Evolutionary conservation across 1,284 basidiomycete genomes (phyloP), one percentile per base, ranked within the genome.

Genomic region (Inonotus obliquus): DNA sequence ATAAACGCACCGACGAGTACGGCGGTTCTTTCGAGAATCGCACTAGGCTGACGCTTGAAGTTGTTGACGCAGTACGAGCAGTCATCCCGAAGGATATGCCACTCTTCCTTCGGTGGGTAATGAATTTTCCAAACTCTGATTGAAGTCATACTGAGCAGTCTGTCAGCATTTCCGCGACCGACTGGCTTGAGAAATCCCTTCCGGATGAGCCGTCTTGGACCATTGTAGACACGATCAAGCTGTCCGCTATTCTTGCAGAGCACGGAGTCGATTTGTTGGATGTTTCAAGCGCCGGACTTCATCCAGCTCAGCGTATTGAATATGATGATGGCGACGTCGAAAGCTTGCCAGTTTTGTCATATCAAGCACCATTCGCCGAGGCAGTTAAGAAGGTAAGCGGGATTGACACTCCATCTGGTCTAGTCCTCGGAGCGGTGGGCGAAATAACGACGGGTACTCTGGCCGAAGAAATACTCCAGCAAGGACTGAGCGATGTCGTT

Each of bases 211-310:
- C 70, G 25, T 74, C 73, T n/a, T 85, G 84, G 83, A 79, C 80
- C 4, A 67, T 80, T 21, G 77, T 83, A 68, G 84, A 86, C 70
- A 82, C 77, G 13, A 78, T 80, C 32, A 72, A 78, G 35, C 69
- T 85, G 41, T 74, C 80, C 6, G 71, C 74, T 29, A 73, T 80
- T 65, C 75, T 85, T 19, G 73, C 75, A 21, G 77, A 81, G 48
- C 70, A 77, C 41, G 84, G 83, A 21, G 76, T 86, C 45, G 84
- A 85, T 69, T 69, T 87, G 45, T 69, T 86, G 59, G 85, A 87
- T 69, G 78, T 82, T 41, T 81, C 79, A n/a, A 77, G 75, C 1
- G 82, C 81, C 6, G 85, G 84, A 4, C 76, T 77, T 64, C 77
- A 78, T 60, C 68, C 73, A 9, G 69, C 75, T 41, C 75, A 77